phyloP scores from a whole-genome alignment of 805 yeast genomes.

The Wickerhamomyces queroliae region DNA sequence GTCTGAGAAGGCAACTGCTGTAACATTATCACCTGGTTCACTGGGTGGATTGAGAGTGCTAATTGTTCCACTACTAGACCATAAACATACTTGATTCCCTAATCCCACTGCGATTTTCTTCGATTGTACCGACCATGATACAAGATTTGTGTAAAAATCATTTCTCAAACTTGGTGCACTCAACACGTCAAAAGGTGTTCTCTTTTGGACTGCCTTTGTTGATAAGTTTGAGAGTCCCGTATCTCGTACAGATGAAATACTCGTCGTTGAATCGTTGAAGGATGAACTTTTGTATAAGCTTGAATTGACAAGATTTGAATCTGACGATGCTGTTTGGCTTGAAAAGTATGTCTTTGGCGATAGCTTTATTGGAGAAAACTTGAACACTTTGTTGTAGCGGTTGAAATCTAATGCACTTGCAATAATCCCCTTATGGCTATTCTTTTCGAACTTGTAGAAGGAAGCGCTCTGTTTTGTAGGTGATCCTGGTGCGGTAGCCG shows the following conservation, averaged over 20 bases:
- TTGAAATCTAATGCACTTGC: constrained; percentile 46
- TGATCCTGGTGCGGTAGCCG: not conserved
- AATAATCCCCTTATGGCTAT: constrained; percentile 31
- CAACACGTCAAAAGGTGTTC: constrained; percentile 43
- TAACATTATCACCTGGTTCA: constrained; percentile 38
- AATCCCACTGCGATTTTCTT: constrained; percentile 62
- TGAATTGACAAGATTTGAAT: not conserved
- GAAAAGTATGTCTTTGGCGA: no score
- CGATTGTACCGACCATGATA: constrained; percentile 59
- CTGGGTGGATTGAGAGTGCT: constrained; percentile 34
- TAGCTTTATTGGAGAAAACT: constrained; percentile 19
- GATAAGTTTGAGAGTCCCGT: no score
- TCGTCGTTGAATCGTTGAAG: not conserved
- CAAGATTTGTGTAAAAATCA: constrained; percentile 72
- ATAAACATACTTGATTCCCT: constrained; percentile 49
- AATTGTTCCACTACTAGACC: constrained; percentile 51
- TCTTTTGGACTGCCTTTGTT: constrained; percentile 27
- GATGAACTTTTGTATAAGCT: not conserved
- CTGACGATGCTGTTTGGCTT: no score
- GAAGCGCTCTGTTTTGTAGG: not conserved
- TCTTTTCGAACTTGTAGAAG: constrained; percentile 3
- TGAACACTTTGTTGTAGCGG: constrained; percentile 35
- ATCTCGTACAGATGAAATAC: constrained; percentile 10
- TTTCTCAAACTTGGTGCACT: constrained; percentile 70
- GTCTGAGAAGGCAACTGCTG: constrained; percentile 52